Conservation (phyloP, 169 alveolate genomes). For the Theileria annulata region DNA sequence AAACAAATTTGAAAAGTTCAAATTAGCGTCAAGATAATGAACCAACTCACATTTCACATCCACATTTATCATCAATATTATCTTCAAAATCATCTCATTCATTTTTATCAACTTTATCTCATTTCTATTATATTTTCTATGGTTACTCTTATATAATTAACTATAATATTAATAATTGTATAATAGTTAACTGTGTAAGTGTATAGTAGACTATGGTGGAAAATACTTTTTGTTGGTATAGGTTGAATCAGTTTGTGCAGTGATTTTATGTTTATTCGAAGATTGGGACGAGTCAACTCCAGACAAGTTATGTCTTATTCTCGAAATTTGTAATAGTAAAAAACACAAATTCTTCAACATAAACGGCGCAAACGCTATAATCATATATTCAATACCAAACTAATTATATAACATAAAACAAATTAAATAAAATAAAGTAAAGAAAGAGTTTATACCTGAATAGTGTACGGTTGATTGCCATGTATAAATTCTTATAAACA, state of each 20-base stretch:
- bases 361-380: constrained; percentile 40
- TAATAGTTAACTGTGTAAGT: background rate
- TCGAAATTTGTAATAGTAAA: constrained; percentile 40
- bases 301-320: constrained; percentile 59
- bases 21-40: constrained; percentile 43
- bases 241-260: background rate
- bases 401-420: background rate
- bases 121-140: background rate
- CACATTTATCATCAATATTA: constrained; percentile 36
- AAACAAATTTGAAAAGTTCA: constrained; percentile 41
- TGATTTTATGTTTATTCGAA: constrained; percentile 2
- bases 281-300: constrained; percentile 34
- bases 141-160: background rate
- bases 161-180: no score
- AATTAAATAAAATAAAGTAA: background rate
- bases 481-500: constrained; percentile 32
- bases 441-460: constrained; percentile 2
- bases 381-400: background rate
- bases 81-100: constrained; percentile 41
- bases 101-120: constrained; percentile 17
- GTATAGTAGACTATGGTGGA: background rate
- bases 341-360: constrained; percentile 59
- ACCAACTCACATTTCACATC: constrained; percentile 57
- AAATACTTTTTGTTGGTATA: background rate
- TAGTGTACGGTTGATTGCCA: constrained; percentile 48